Evolutionary conservation across 2,329 filamentous ascomycete species (phyloP).

Genomic region (Incumbomyces lentus): DNA sequence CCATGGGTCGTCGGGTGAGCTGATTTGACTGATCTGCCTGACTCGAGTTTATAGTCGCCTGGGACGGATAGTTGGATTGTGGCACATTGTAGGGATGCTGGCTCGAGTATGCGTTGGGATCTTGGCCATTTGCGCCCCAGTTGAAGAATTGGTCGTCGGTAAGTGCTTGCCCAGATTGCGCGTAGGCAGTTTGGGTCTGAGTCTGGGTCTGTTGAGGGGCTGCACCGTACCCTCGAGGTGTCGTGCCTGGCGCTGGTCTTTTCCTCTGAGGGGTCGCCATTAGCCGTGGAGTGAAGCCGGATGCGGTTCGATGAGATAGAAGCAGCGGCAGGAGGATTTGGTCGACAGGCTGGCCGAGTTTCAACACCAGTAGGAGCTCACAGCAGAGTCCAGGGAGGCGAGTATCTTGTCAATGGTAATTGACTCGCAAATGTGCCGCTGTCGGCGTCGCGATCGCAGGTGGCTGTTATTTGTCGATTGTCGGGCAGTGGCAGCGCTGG

Average conservation of each 20-base stretch:
- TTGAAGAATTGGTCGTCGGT: constrained; percentile 45
- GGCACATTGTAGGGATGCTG: constrained; percentile 1
- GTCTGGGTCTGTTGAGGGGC: constrained; percentile 34
- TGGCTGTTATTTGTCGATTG: no score
- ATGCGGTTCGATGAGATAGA: background rate
- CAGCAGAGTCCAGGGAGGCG: no score
- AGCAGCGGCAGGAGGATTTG: background rate
- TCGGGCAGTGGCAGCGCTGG: no score
- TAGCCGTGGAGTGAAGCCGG: background rate
- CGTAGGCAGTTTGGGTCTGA: constrained; percentile 17
- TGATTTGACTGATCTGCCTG: constrained; percentile 27
- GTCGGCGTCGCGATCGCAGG: no score
- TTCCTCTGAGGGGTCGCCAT: constrained; percentile 45
- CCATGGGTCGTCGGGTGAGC: constrained; percentile 30
- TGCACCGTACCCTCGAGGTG: constrained; percentile 50
- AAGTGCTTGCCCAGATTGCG: constrained; percentile 34
- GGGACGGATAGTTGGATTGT: constrained; percentile 29
- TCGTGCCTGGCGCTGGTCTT: constrained; percentile 61
- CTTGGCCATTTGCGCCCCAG: constrained; percentile 41
- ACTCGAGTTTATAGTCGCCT: constrained; percentile 35
- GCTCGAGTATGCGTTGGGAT: constrained; percentile 7
- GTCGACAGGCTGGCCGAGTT: no score
- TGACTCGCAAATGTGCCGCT: no score
- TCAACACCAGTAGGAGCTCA: no score
- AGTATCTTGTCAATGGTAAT: no score